These are phyloP conservation scores for Veloboletus limbatus DNA, from an alignment of 1,284 basidiomycete genomes.

Conservation along the genomic window DNA sequence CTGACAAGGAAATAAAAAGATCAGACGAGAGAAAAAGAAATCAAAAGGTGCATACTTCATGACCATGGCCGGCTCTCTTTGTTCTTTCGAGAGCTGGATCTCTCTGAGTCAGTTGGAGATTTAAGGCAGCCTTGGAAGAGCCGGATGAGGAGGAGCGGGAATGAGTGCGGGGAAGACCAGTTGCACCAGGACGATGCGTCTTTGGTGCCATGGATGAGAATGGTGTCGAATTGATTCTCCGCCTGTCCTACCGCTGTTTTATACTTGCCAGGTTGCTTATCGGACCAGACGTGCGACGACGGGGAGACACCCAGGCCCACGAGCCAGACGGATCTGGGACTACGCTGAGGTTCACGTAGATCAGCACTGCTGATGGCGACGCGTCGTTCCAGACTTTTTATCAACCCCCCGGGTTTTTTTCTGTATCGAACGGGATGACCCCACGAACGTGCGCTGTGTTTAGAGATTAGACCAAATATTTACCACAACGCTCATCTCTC, in stretches of 20 bases:
- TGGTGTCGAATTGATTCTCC: constrained; percentile 33
- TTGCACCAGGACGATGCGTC: constrained; percentile 41
- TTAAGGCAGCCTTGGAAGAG: constrained; percentile 53
- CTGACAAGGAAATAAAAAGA: constrained; percentile 20
- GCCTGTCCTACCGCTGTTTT: too few species aligned
- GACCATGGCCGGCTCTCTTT: constrained; percentile 45
- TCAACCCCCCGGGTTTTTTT: not conserved
- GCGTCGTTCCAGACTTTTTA: constrained; percentile 1
- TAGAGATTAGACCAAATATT: constrained; percentile 13
- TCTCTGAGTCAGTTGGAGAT: constrained; percentile 67
- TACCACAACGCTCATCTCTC: constrained; percentile 1
- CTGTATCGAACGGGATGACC: too few species aligned
- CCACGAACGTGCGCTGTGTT: too few species aligned
- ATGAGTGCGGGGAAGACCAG: constrained; percentile 52
- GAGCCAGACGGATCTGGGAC: not conserved
- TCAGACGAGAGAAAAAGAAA: constrained; percentile 16
- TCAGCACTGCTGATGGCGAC: constrained; percentile 9
- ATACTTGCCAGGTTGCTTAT: too few species aligned
- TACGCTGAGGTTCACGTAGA: constrained; percentile 8
- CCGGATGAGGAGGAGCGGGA: constrained; percentile 58
- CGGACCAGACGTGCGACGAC: constrained; percentile 20
- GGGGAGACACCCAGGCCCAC: not conserved
- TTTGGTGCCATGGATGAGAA: constrained; percentile 46
- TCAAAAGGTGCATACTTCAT: constrained; percentile 42
- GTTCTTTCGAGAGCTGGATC: constrained; percentile 48